phyloP scores from a whole-genome alignment of 1,284 basidiomycete species.

The Pseudozyma hubeiensis region DNA sequence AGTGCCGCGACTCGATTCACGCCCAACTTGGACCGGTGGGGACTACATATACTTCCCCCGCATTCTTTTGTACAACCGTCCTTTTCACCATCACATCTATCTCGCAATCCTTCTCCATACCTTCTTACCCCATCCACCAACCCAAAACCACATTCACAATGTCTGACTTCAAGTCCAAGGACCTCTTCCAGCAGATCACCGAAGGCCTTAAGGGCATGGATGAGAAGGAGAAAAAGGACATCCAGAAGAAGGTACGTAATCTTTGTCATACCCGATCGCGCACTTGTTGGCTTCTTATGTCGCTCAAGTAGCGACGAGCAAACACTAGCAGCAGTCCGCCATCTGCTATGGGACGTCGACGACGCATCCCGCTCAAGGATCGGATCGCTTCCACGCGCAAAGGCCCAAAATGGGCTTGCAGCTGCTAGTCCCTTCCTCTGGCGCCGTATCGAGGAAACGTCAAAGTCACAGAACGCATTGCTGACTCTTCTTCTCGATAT shows the following conservation, averaged over 20 bases:
- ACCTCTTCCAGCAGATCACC: conserved; percentile 72
- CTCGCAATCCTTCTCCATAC: background rate
- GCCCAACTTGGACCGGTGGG: conserved; percentile 4
- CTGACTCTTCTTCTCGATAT: background rate
- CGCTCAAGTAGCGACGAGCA: too few species aligned
- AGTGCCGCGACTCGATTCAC: conserved; percentile 6
- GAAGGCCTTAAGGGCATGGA: conserved; percentile 76
- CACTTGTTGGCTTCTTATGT: too few species aligned
- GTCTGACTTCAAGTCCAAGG: conserved; percentile 65
- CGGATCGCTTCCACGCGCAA: too few species aligned
- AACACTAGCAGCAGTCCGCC: too few species aligned
- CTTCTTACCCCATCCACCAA: conserved; percentile 1
- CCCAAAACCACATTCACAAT: conserved; percentile 39
- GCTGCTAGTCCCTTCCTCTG: too few species aligned
- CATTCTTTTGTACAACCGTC: background rate
- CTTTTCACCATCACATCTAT: background rate
- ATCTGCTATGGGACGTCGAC: too few species aligned
- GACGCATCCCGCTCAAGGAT: too few species aligned
- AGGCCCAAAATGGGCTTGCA: too few species aligned
- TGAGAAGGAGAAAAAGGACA: conserved; percentile 80
- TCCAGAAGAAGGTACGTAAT: conserved; percentile 82
- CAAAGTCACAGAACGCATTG: background rate
- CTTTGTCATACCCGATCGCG: too few species aligned
- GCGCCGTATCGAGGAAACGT: too few species aligned
- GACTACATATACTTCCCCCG: conserved; percentile 33